Evolutionary conservation across 1,139 yeast genomes (phyloP).

Genomic region (Zygoascus meyerae): DNA sequence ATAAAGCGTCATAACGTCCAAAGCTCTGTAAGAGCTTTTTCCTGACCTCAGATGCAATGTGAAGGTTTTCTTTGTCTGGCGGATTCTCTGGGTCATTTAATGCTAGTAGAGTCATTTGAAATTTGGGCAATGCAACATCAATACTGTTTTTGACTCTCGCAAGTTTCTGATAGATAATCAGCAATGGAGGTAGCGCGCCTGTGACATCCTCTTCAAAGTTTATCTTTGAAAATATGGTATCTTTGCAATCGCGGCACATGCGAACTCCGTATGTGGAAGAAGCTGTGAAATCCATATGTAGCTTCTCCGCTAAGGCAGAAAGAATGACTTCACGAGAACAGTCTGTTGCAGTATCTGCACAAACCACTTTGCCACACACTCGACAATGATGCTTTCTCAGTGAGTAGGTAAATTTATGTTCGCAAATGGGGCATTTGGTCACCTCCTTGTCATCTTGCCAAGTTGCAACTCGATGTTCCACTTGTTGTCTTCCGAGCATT

Average conservation of each 20-base stretch:
- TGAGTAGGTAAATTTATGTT: constrained; percentile 49
- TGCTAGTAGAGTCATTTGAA: constrained; percentile 36
- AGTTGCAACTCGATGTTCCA: constrained; percentile 51
- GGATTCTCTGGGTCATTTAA: constrained; percentile 32
- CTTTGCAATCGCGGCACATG: constrained; percentile 65
- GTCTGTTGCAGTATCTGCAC: constrained; percentile 55
- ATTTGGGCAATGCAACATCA: constrained; percentile 37
- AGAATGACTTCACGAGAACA: constrained; percentile 76
- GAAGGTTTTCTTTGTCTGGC: constrained; percentile 29
- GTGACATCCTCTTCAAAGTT: constrained; percentile 42
- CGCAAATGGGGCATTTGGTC: constrained; percentile 60
- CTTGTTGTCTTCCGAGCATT: constrained; percentile 29
- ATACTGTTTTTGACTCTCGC: constrained; percentile 36
- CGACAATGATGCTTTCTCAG: constrained; percentile 83
- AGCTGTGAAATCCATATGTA: constrained; percentile 22
- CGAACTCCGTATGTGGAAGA: constrained; percentile 39
- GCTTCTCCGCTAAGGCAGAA: constrained; percentile 40
- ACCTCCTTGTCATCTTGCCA: constrained; percentile 62
- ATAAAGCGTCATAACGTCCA: constrained; percentile 40
- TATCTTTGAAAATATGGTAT: constrained; percentile 51
- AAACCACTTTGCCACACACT: constrained; percentile 74
- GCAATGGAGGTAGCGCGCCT: constrained; percentile 24
- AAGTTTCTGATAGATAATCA: constrained; percentile 34
- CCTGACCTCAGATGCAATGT: constrained; percentile 39
- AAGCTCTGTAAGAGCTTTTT: constrained; percentile 41